Conservation (phyloP, 2,329 filamentous ascomycete species). For the Plectosphaerella plurivora region DNA sequence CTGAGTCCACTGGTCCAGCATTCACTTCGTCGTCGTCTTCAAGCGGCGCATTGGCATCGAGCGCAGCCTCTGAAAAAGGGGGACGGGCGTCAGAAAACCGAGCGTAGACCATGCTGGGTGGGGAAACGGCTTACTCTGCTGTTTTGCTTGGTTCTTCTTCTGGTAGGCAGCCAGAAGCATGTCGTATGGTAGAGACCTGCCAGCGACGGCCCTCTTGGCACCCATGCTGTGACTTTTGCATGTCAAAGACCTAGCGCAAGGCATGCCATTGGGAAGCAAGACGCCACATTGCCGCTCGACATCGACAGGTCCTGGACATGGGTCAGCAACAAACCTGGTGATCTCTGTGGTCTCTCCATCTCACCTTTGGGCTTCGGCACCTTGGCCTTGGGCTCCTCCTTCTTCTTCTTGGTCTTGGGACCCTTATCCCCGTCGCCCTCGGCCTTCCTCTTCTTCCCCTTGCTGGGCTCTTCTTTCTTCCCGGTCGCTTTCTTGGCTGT, state of each 20-base stretch:
- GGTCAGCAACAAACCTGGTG: background rate
- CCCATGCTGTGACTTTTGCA: conserved; percentile 97
- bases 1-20: conserved; percentile 80
- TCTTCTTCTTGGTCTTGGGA: conserved; percentile 89
- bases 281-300: conserved; percentile 94
- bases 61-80: conserved; percentile 67
- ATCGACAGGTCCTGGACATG: conserved; percentile 68
- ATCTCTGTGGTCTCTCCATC: background rate
- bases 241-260: conserved; percentile 82
- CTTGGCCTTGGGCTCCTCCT: conserved; percentile 84
- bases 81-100: background rate
- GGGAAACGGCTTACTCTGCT: conserved; percentile 68
- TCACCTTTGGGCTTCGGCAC: conserved; percentile 76
- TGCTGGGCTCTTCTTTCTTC: conserved; percentile 58
- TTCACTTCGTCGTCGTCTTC: conserved; percentile 82
- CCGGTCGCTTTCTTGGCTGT: conserved; percentile 59
- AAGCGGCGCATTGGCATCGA: conserved; percentile 88
- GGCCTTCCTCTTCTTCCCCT: conserved; percentile 75
- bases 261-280: conserved; percentile 75
- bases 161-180: conserved; percentile 85
- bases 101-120: background rate
- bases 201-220: conserved; percentile 82
- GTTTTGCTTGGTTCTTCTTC: conserved; percentile 98
- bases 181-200: conserved; percentile 83
- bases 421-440: conserved; percentile 75